Evolutionary conservation across 2,329 filamentous ascomycete genomes (phyloP).

Genomic region (Elsinoe perseae): DNA sequence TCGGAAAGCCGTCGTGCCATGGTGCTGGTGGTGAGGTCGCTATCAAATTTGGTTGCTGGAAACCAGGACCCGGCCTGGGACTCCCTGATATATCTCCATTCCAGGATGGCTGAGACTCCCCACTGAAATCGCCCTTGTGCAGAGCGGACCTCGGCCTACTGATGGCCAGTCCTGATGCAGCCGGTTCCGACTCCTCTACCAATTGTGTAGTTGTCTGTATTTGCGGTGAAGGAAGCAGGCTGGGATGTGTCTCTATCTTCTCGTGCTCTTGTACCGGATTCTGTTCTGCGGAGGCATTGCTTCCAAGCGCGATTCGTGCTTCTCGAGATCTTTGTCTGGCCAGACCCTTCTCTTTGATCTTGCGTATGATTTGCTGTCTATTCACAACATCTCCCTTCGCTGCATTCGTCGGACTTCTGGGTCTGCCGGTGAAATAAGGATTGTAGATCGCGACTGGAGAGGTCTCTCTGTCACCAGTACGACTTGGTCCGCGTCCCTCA

Average conservation of each 20-base stretch:
- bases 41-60: conserved; percentile 16
- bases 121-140: conserved; percentile 55
- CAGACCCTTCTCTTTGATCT: conserved; percentile 54
- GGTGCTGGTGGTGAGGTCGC: conserved; percentile 49
- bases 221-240: conserved; percentile 9
- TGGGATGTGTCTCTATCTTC: not conserved
- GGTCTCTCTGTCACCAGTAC: conserved; percentile 16
- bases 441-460: conserved; percentile 25
- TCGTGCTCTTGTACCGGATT: not conserved
- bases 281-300: not conserved
- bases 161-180: conserved; percentile 47
- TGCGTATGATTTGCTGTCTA: conserved; percentile 72
- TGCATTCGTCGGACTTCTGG: conserved; percentile 25
- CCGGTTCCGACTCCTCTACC: conserved; percentile 20
- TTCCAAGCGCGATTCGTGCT: conserved; percentile 24
- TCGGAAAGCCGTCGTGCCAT: conserved; percentile 47
- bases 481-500: conserved; percentile 20
- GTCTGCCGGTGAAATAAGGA: conserved; percentile 31
- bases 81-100: not conserved
- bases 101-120: conserved; percentile 32
- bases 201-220: conserved; percentile 22
- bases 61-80: not conserved
- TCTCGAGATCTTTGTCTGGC: conserved; percentile 11
- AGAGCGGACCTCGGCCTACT: conserved; percentile 71
- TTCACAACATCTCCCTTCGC: conserved; percentile 38